Base-by-base conservation (phyloP, 192 early-diverging fungal species). In the Backusella tuberculispora region DNA sequence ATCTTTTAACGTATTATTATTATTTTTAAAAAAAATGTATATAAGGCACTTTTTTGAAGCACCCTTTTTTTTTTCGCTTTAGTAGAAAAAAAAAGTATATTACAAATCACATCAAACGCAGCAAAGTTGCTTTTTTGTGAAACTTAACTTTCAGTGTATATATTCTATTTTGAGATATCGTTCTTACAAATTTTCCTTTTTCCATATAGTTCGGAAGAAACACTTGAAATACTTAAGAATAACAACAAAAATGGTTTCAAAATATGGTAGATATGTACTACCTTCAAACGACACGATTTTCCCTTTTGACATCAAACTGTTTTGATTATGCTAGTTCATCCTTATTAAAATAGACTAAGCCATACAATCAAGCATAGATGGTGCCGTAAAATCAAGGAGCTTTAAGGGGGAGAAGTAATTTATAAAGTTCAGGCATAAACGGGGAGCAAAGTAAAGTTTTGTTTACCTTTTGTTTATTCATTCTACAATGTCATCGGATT, bases 381-480 rank as follows among this genome's bases (percentile, higher is more conserved):
- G n/a, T 19, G 50, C n/a, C 9, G n/a, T 19, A 53, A 53, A 53
- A 53, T 53, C 19, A 53, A 53, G 50, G n/a, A 50, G 48, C 19
- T n/a, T 8, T 24, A 19, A 53, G n/a, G 50, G n/a, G 50, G 50
- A 9, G n/a, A 53, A 5, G 50, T 17, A 4, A 53, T 9, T 21
- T 53, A 53, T 53, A 19, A 19, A 48, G n/a, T 50, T 6, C 6
- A 50, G 47, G 19, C n/a, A 7, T 17, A 19, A 21, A 53, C 19
- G 10, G n/a, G 50, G 50, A 19, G 50, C n/a, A 53, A 21, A 19
- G 10, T 53, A 21, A 53, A 53, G 19, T 50, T 50, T 50, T 50
- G 48, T 50, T 50, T 50, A 50, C 48, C 29, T 53, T 53, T 8
- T 53, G 48, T 53, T 53, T 53, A 19, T 53, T 53, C 48, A 53